These are phyloP conservation scores for Leucosporidium yakuticum DNA, from an alignment of 768 basidiomycete species.

Conservation along the genomic window DNA sequence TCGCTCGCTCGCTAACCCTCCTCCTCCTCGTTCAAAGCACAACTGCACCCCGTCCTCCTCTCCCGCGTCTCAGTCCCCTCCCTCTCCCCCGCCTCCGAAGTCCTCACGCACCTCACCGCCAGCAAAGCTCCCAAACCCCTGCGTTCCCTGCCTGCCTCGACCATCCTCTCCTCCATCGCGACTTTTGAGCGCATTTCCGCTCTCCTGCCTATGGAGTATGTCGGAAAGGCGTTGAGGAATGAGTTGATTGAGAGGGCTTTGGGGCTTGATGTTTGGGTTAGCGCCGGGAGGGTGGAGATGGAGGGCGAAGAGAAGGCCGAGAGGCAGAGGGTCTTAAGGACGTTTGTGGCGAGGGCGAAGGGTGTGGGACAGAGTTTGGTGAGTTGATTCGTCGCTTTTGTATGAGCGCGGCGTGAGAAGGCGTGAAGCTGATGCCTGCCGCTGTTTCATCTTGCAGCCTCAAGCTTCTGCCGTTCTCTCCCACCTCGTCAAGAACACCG, in stretches of 20 bases:
- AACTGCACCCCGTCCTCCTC: slow-evolving; percentile 11
- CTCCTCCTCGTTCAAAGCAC: background rate
- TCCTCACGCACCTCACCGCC: background rate
- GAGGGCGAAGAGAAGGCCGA: background rate
- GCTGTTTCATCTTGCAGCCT: background rate
- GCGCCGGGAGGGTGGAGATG: background rate
- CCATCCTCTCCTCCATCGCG: slow-evolving; percentile 4
- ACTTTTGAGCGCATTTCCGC: background rate
- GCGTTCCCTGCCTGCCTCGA: background rate
- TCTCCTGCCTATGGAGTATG: slow-evolving; percentile 24
- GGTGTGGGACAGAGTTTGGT: background rate
- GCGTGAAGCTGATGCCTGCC: background rate
- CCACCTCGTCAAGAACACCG: slow-evolving; percentile 7
- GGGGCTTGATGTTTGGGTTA: slow-evolving; percentile 20
- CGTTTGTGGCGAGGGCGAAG: slow-evolving; percentile 8
- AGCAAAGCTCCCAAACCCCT: background rate
- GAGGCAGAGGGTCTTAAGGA: slow-evolving; percentile 8
- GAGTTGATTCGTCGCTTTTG: background rate
- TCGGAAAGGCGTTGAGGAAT: background rate
- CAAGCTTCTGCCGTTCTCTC: slow-evolving; percentile 7
- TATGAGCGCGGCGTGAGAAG: background rate
- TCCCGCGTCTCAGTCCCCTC: slow-evolving; percentile 10
- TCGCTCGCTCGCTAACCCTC: no score
- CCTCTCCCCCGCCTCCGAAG: background rate
- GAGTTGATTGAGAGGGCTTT: slow-evolving; percentile 13